Percentiles rank a stretch among this genome's conserved stretches.
phyloP scores from a whole-genome alignment of 2,329 filamentous ascomycete species.

The Macrophomina pseudophaseolina region DNA sequence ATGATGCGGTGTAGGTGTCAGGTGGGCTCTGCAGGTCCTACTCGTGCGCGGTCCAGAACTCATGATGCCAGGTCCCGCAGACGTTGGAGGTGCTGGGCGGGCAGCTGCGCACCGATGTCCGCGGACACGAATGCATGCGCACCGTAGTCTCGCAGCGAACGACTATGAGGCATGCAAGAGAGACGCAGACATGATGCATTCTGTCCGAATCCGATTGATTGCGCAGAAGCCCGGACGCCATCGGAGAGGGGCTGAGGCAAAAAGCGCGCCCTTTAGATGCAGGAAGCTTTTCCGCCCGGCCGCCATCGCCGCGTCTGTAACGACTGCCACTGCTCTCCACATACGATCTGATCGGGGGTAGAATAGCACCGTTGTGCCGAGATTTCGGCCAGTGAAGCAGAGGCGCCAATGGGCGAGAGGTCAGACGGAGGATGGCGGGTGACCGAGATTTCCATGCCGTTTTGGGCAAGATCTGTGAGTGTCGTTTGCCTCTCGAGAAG shows the following conservation, averaged over 20 bases:
- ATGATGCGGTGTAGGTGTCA: constrained; percentile 8
- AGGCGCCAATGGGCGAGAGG: not conserved
- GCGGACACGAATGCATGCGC: not conserved
- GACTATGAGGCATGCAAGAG: not conserved
- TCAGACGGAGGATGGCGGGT: not conserved
- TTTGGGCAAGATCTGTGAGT: not conserved
- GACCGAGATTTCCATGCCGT: not conserved
- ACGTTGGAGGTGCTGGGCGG: not conserved
- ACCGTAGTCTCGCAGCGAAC: not conserved
- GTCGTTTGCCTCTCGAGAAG: constrained; percentile 5
- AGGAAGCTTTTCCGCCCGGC: constrained; percentile 2
- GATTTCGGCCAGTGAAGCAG: not conserved
- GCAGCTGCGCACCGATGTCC: constrained; percentile 2
- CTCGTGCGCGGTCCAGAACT: constrained; percentile 9
- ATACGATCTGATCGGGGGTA: not conserved
- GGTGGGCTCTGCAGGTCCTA: constrained; percentile 7
- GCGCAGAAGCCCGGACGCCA: not conserved
- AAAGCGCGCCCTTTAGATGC: not conserved
- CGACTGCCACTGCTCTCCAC: not conserved
- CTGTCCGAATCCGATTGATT: not conserved
- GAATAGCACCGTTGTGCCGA: constrained; percentile 17
- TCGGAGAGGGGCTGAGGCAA: not conserved
- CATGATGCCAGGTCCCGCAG: constrained; percentile 12
- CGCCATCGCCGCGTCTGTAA: not conserved
- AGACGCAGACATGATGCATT: not conserved